phyloP scores from a whole-genome alignment of 2,329 filamentous ascomycete species.

The Arthrobotrys sphaeroides region DNA sequence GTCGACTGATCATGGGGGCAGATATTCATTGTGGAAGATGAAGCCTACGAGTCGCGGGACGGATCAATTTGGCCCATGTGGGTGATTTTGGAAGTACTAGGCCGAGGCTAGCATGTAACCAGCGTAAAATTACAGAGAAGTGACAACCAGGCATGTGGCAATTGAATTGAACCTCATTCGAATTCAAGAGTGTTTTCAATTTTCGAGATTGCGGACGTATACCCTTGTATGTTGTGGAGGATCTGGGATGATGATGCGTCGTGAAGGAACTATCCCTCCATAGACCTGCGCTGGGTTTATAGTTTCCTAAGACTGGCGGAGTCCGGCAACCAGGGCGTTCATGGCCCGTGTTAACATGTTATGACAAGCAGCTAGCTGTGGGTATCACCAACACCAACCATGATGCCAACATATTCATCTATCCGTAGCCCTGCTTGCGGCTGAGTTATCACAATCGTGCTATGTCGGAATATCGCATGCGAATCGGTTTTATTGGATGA shows the following conservation, averaged over 20 bases:
- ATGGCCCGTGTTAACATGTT: no score
- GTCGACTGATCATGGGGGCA: not conserved
- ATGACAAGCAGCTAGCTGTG: not conserved
- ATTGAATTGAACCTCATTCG: no score
- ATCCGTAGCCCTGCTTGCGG: constrained; percentile 10
- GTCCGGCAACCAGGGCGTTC: no score
- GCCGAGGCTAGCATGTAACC: not conserved
- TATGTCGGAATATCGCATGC: constrained; percentile 23
- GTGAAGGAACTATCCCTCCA: no score
- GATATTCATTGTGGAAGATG: not conserved
- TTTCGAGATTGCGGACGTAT: no score
- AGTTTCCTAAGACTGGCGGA: no score
- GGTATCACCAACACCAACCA: not conserved
- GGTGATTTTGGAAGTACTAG: not conserved
- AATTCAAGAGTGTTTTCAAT: no score
- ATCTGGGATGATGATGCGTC: no score
- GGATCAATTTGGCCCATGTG: no score
- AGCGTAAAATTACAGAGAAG: not conserved
- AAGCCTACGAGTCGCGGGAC: not conserved
- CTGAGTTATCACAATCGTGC: not conserved
- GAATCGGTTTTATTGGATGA: constrained; percentile 35
- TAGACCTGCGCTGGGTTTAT: no score
- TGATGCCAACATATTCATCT: not conserved
- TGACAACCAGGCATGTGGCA: no score
- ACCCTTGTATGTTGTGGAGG: no score